Conservation (phyloP, 2,329 filamentous ascomycete species). For the Sporothrix phasma region DNA sequence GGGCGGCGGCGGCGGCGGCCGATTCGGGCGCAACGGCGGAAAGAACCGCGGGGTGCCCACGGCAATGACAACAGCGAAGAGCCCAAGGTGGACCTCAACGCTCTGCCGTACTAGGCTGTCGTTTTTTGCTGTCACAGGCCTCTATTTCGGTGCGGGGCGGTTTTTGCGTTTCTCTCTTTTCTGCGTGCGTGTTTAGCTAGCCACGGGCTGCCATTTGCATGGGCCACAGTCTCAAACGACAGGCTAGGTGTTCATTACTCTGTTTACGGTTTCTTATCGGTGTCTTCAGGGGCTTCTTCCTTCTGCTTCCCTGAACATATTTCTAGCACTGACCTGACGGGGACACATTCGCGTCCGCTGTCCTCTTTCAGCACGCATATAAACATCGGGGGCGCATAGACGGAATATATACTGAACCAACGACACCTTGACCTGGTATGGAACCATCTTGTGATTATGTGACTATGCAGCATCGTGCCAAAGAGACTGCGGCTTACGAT, state of each 20-base stretch:
- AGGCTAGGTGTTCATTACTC: not conserved
- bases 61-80: conserved; percentile 12
- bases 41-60: conserved; percentile 11
- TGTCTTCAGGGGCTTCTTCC: not conserved
- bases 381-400: too few species aligned
- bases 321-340: too few species aligned
- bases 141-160: not conserved
- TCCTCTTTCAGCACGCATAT: not conserved
- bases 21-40: conserved; percentile 5
- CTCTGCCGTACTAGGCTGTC: conserved; percentile 15
- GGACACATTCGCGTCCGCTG: not conserved
- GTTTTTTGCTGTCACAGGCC: not conserved
- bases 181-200: not conserved
- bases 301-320: not conserved
- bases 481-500: too few species aligned
- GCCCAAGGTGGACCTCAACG: conserved; percentile 19
- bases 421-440: too few species aligned
- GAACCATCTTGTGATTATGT: too few species aligned
- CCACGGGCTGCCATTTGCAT: not conserved
- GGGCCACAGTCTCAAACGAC: not conserved
- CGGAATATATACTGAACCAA: too few species aligned
- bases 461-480: too few species aligned
- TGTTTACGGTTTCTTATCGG: not conserved
- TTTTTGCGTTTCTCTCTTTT: not conserved
- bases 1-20: not conserved